Conservation (phyloP, 2,329 filamentous ascomycete genomes). For the Microdochium bolleyi region DNA sequence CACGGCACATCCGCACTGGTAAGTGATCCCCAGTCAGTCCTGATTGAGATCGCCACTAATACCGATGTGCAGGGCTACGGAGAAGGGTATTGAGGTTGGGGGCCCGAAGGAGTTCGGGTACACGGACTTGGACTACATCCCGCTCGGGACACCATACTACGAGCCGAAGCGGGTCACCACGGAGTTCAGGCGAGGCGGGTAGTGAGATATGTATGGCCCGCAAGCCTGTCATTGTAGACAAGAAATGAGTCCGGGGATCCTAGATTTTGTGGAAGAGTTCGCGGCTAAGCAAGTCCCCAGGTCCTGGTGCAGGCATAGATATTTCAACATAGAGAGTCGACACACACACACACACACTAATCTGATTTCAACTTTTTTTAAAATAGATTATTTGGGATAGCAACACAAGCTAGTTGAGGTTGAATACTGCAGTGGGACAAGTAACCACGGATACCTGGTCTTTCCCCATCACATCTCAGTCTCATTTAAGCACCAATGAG, state of each 20-base stretch:
- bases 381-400: too few relatives aligned
- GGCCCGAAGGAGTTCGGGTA: conserved; percentile 1
- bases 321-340: too few relatives aligned
- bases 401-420: too few relatives aligned
- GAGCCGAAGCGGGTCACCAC: background rate
- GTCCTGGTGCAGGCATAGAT: too few relatives aligned
- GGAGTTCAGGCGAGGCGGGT: background rate
- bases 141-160: background rate
- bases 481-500: background rate
- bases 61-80: background rate
- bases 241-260: too few relatives aligned
- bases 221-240: background rate
- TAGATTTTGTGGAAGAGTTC: too few relatives aligned
- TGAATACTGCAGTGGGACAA: too few relatives aligned
- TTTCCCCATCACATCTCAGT: too few relatives aligned
- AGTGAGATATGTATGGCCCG: background rate
- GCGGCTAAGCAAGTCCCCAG: too few relatives aligned
- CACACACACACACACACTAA: too few relatives aligned
- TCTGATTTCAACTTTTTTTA: too few relatives aligned
- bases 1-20: conserved; percentile 1
- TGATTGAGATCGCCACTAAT: background rate
- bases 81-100: background rate
- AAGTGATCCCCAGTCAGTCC: background rate
- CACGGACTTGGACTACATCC: background rate
- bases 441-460: too few relatives aligned